These are phyloP conservation scores for Stachybotrys chlorohalonatus DNA, from an alignment of 2,329 filamentous ascomycete genomes.

Conservation along the genomic window DNA sequence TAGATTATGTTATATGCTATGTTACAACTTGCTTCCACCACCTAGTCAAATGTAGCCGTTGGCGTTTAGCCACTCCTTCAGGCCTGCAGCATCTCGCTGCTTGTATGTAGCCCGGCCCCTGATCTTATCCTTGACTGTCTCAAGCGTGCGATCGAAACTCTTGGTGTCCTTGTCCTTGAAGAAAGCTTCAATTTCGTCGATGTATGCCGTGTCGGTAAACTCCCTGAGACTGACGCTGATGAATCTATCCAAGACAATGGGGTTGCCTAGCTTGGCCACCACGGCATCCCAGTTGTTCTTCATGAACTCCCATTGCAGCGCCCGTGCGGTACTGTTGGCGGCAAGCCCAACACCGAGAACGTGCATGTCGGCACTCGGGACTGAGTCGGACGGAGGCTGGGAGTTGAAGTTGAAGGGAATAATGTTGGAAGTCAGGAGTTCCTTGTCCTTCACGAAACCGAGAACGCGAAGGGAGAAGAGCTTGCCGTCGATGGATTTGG, in stretches of 20 bases:
- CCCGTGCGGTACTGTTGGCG: slow-evolving; percentile 63
- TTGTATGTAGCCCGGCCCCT: slow-evolving; percentile 75
- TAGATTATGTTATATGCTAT: background rate
- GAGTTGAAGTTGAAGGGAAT: slow-evolving; percentile 72
- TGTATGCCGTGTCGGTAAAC: slow-evolving; percentile 61
- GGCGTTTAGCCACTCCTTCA: slow-evolving; percentile 70
- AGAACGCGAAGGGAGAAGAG: slow-evolving; percentile 74
- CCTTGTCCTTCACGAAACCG: slow-evolving; percentile 60
- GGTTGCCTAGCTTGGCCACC: slow-evolving; percentile 66
- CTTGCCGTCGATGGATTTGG: slow-evolving; percentile 82
- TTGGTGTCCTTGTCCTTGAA: slow-evolving; percentile 80
- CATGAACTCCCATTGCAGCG: slow-evolving; percentile 75
- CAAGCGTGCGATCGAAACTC: slow-evolving; percentile 77
- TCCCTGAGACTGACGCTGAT: slow-evolving; percentile 68
- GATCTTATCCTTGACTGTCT: slow-evolving; percentile 79
- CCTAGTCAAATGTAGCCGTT: slow-evolving; percentile 34
- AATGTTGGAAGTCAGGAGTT: slow-evolving; percentile 57
- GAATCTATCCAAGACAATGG: slow-evolving; percentile 84
- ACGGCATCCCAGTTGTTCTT: slow-evolving; percentile 74
- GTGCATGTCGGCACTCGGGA: slow-evolving; percentile 82
- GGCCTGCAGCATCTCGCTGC: slow-evolving; percentile 59
- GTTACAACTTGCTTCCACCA: background rate
- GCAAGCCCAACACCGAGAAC: slow-evolving; percentile 66
- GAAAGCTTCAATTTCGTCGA: slow-evolving; percentile 73
- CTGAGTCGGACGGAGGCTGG: slow-evolving; percentile 48